phyloP scores from a whole-genome alignment of 768 basidiomycete species.

The Boletus edulis region DNA sequence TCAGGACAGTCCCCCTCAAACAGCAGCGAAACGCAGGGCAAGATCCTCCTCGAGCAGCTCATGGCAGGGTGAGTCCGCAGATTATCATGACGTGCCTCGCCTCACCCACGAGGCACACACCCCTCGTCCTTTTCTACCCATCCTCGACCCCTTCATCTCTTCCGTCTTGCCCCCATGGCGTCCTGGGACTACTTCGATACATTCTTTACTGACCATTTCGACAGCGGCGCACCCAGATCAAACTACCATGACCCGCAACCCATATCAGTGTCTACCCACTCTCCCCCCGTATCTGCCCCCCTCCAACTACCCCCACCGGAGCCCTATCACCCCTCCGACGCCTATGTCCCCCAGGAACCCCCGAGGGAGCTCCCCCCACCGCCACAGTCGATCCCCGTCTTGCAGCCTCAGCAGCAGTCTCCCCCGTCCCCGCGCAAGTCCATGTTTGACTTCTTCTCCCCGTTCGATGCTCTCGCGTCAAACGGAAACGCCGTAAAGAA shows the following conservation, averaged over 20 bases:
- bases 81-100: conserved; percentile 19
- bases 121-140: conserved; percentile 20
- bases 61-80: conserved; percentile 67
- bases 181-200: conserved; percentile 33
- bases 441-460: conserved; percentile 83
- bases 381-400: conserved; percentile 19
- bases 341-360: conserved; percentile 22
- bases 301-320: conserved; percentile 29
- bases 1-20: conserved; percentile 55
- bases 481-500: conserved; percentile 54
- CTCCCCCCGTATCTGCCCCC: conserved; percentile 46
- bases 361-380: conserved; percentile 26
- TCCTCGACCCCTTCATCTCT: conserved; percentile 8
- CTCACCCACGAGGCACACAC: conserved; percentile 25
- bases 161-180: conserved; percentile 24
- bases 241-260: conserved; percentile 51
- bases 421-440: conserved; percentile 74
- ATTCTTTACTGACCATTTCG: conserved; percentile 27
- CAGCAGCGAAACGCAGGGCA: conserved; percentile 62
- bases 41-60: conserved; percentile 74
- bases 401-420: conserved; percentile 39
- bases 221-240: conserved; percentile 47
- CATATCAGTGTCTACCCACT: conserved; percentile 18
- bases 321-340: conserved; percentile 43
- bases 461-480: conserved; percentile 75